Evolutionary conservation across 2,329 filamentous ascomycete species (phyloP), one percentile per base, ranked within the genome.

Genomic region (Leptographium lundbergii): DNA sequence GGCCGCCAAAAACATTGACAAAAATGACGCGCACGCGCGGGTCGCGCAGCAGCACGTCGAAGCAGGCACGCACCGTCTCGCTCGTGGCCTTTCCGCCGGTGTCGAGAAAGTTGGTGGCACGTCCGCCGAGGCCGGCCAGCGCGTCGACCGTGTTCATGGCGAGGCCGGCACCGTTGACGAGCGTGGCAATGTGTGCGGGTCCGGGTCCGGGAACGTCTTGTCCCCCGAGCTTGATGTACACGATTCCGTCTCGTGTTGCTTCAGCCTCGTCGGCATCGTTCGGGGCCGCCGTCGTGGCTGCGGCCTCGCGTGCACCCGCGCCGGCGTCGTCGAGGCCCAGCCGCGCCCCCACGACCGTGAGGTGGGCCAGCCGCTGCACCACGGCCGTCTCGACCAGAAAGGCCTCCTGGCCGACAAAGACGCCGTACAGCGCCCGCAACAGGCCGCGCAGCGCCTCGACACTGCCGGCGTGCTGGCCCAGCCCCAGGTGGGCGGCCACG

Each of bases 121-220:
- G 72, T 2, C 88, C 88, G 58, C 85, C 85, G 58, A 82, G 81
- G 14, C 82, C 73, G 2, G 80, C 77, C 1, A 96, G 81, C 0
- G 88, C 87, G 69, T 96, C 91, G 61, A 91, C 84, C 0, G 90
- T 95, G 69, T 94, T 94, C 88, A 96, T 94, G 0, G 90, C 90
- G 1, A 96, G 79, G 0, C 91, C 91, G 0, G 91, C 91, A 51
- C 91, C 90, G 67, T 96, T 96, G 63, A 95, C 89, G 63, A 95
- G 76, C 0, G 88, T 95, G 45, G 89, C 91, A 57, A 95, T 85
- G 62, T 84, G 84, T 57, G 78, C 81, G 57, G 36, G 13, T 3
- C 34, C 54, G 7, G 22, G n/a, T n/a, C n/a, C n/a, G n/a, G n/a
- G n/a, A n/a, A n/a, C n/a, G n/a, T n/a, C n/a, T n/a, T n/a, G n/a